Percentiles rank a stretch among this genome's conserved stretches.
phyloP scores from a whole-genome alignment of 106 monocot species.

The Agapanthus africanus region DNA sequence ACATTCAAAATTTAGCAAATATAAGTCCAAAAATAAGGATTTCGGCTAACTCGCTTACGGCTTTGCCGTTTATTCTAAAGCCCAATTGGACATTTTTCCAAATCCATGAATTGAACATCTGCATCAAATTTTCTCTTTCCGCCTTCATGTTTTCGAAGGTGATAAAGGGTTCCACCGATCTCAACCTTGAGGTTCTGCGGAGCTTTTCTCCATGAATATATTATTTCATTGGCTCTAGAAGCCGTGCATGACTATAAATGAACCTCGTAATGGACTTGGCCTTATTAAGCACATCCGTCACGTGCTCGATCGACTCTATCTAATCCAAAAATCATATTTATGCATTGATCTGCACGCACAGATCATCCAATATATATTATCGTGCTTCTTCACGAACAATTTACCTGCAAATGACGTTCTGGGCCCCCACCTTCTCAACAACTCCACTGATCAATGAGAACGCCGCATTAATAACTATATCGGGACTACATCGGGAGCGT shows the following conservation, averaged over 20 bases:
- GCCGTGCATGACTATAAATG: conserved; percentile 45
- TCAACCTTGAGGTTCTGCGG: conserved; percentile 32
- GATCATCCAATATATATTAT: conserved; percentile 47
- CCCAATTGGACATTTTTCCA: conserved; percentile 36
- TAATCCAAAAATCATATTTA: conserved; percentile 62
- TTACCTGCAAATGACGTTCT: conserved; percentile 59
- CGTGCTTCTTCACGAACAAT: conserved; percentile 37
- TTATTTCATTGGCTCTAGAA: conserved; percentile 38
- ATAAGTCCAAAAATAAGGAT: conserved; percentile 42
- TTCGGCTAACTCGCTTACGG: conserved; percentile 32
- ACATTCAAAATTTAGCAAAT: conserved; percentile 39
- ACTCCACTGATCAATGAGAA: conserved; percentile 35
- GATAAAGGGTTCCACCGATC: conserved; percentile 37
- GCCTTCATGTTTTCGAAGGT: conserved; percentile 47
- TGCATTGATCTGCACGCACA: conserved; percentile 59
- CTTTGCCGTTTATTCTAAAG: conserved; percentile 42
- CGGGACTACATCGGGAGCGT: conserved; percentile 40
- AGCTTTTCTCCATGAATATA: conserved; percentile 38
- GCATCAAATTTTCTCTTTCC: conserved; percentile 48
- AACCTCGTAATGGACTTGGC: conserved; percentile 53
- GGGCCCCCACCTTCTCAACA: conserved; percentile 52
- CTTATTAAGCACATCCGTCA: conserved; percentile 38
- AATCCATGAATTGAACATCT: conserved; percentile 44
- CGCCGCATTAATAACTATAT: conserved; percentile 43
- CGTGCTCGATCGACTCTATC: conserved; percentile 36